phyloP scores from a whole-genome alignment of 495 filamentous ascomycete genomes.

The Hyaloscypha finlandica region DNA sequence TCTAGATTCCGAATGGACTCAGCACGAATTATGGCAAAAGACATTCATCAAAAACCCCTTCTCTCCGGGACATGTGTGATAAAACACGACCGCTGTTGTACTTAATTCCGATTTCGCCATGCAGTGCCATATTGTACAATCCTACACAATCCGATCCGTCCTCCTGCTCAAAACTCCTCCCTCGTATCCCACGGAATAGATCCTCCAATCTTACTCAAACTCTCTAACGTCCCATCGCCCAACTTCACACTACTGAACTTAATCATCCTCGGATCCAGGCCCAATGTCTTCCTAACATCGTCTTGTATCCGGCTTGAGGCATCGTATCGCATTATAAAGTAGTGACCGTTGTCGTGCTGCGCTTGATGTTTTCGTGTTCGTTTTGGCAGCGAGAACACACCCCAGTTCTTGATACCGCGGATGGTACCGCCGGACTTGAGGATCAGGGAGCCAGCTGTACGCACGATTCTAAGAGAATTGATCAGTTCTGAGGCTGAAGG shows the following conservation, averaged over 20 bases:
- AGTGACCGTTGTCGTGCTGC: constrained; percentile 79
- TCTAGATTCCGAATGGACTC: neutral
- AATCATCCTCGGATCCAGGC: constrained; percentile 90
- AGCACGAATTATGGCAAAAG: constrained; percentile 7
- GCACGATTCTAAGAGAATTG: constrained; percentile 68
- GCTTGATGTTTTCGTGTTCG: constrained; percentile 74
- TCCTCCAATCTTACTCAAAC: constrained; percentile 32
- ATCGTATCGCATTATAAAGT: constrained; percentile 98
- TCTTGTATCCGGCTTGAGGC: constrained; percentile 67
- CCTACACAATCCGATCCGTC: neutral
- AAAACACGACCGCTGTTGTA: neutral
- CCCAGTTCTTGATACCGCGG: constrained; percentile 93
- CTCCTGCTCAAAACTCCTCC: constrained; percentile 25
- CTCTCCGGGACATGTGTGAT: neutral
- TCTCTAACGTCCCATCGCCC: constrained; percentile 73
- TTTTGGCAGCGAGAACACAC: constrained; percentile 79
- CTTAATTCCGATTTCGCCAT: constrained; percentile 26
- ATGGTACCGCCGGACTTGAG: constrained; percentile 86
- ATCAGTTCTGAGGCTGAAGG: constrained; percentile 10
- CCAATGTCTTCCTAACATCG: constrained; percentile 69
- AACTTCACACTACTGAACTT: constrained; percentile 84
- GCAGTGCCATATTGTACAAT: constrained; percentile 32
- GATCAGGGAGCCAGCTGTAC: constrained; percentile 79
- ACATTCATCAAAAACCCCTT: neutral
- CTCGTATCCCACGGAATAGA: constrained; percentile 27